Percentiles rank a stretch among this genome's conserved stretches.
These are phyloP conservation scores for Aureobasidium sp. DNA, from an alignment of 2,329 filamentous ascomycete species.

Conservation along the genomic window DNA sequence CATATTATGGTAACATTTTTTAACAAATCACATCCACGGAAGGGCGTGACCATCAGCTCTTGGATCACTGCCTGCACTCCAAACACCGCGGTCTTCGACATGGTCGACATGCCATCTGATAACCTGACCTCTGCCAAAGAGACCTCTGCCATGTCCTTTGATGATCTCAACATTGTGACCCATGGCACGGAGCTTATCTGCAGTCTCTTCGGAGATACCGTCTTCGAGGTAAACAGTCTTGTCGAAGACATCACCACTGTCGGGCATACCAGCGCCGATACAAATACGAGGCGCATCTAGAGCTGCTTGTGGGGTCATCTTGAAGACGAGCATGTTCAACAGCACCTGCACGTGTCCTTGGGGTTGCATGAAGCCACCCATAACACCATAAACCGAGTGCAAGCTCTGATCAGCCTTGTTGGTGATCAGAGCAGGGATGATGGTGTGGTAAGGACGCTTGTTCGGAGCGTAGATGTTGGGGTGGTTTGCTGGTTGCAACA, in stretches of 20 bases:
- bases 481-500: slow-evolving; percentile 55
- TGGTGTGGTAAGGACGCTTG: slow-evolving; percentile 94
- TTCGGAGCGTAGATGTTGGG: slow-evolving; percentile 73
- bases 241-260: slow-evolving; percentile 50
- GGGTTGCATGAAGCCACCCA: slow-evolving; percentile 98
- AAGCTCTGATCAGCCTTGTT: slow-evolving; percentile 65
- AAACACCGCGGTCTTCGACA: slow-evolving; percentile 61
- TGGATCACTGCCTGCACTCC: slow-evolving; percentile 82
- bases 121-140: slow-evolving; percentile 83
- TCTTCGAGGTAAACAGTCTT: slow-evolving; percentile 73
- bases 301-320: slow-evolving; percentile 75
- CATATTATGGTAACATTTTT: neutral
- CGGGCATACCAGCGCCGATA: slow-evolving; percentile 66
- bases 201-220: slow-evolving; percentile 62
- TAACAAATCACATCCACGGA: slow-evolving; percentile 28
- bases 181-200: slow-evolving; percentile 58
- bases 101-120: slow-evolving; percentile 67
- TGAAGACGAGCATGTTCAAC: slow-evolving; percentile 79
- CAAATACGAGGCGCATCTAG: slow-evolving; percentile 89
- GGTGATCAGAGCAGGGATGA: slow-evolving; percentile 88
- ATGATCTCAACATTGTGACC: slow-evolving; percentile 70
- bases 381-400: slow-evolving; percentile 86
- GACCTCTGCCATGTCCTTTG: slow-evolving; percentile 53
- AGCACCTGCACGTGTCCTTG: slow-evolving; percentile 93
- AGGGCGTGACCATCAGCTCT: slow-evolving; percentile 74